These are phyloP conservation scores for Sclerotinia minor DNA, from an alignment of 2,329 filamentous ascomycete genomes.

Conservation along the genomic window DNA sequence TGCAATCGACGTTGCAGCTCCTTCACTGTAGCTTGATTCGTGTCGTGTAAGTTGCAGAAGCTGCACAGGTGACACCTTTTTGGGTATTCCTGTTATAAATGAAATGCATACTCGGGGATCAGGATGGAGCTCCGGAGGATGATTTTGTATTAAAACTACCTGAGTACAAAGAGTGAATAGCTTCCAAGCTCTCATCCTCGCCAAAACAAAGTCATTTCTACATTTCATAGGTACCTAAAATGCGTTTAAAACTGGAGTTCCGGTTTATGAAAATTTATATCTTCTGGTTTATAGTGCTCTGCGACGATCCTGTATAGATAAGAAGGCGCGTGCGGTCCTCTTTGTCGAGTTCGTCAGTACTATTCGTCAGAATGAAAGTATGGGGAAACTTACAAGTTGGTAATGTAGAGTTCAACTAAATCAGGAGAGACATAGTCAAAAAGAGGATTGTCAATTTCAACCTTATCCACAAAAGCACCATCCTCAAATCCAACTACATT, in stretches of 20 bases:
- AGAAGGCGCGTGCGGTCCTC: conserved; percentile 67
- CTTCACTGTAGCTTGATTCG: background rate
- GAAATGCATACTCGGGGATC: background rate
- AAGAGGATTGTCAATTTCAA: conserved; percentile 75
- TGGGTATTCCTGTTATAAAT: background rate
- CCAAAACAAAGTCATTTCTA: too few relatives aligned
- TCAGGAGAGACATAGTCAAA: conserved; percentile 82
- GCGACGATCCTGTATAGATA: conserved; percentile 72
- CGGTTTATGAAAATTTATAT: conserved; percentile 59
- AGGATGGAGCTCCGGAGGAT: background rate
- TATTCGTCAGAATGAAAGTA: conserved; percentile 32
- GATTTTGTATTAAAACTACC: conserved; percentile 7
- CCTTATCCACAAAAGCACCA: conserved; percentile 72
- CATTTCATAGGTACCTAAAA: background rate
- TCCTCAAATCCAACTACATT: conserved; percentile 77
- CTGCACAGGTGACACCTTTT: background rate
- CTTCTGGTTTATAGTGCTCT: conserved; percentile 74
- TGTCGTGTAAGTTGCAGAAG: background rate
- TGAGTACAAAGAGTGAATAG: background rate
- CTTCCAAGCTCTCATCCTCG: too few relatives aligned
- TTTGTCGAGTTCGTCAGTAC: conserved; percentile 39
- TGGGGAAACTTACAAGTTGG: conserved; percentile 65
- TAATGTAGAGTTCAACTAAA: conserved; percentile 78
- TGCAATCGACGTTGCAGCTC: background rate
- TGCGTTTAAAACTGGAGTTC: conserved; percentile 37